Evolutionary conservation across 2,329 filamentous ascomycete genomes (phyloP).

Genomic region (Myriosclerotinia scirpicola): DNA sequence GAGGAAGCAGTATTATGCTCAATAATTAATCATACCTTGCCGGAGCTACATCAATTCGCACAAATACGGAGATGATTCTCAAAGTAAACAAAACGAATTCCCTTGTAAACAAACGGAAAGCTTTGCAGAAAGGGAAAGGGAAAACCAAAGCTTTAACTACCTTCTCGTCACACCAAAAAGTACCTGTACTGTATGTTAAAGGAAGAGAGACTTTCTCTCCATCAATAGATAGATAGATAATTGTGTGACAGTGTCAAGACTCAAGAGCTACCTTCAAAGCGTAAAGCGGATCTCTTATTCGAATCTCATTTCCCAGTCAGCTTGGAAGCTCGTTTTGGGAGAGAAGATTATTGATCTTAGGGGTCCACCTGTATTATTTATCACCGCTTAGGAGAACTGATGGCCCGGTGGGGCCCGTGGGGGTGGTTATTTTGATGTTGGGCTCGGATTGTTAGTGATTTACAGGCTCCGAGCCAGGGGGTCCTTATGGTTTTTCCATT

Average conservation of each 20-base stretch:
- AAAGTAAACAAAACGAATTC: slow-evolving; percentile 8
- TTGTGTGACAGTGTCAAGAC: slow-evolving; percentile 14
- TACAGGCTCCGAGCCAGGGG: not conserved
- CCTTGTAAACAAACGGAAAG: slow-evolving; percentile 4
- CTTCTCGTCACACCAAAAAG: not conserved
- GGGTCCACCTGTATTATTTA: not conserved
- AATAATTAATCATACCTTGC: slow-evolving; percentile 25
- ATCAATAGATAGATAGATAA: slow-evolving; percentile 17
- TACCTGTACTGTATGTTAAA: not conserved
- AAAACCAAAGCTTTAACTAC: not conserved
- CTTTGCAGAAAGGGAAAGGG: slow-evolving; percentile 9
- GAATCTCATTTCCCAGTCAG: slow-evolving; percentile 10
- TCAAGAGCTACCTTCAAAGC: slow-evolving; percentile 6
- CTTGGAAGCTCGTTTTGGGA: not conserved
- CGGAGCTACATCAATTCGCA: not conserved
- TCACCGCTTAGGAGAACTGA: not conserved
- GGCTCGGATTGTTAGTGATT: not conserved
- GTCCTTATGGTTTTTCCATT: not conserved
- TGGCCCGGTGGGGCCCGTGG: not conserved
- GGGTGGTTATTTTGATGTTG: not conserved
- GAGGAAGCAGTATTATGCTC: slow-evolving; percentile 19
- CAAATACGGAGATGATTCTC: not conserved
- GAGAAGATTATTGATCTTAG: not conserved
- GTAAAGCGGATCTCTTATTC: slow-evolving; percentile 10
- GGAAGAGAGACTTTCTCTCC: slow-evolving; percentile 9